phyloP scores from a whole-genome alignment of 768 basidiomycete species.

The Fistulinella prunicolor region DNA sequence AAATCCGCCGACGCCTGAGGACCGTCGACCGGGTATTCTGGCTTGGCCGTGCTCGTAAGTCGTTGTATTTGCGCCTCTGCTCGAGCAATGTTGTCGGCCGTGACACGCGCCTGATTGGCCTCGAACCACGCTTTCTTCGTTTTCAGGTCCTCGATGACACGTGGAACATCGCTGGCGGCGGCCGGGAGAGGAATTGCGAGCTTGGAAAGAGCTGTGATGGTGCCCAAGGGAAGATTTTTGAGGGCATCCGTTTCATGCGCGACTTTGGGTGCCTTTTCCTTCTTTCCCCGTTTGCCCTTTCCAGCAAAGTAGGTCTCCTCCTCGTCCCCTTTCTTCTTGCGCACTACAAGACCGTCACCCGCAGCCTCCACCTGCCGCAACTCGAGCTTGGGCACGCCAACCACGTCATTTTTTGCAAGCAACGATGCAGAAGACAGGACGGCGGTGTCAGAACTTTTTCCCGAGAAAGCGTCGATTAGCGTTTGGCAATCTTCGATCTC shows the following conservation, averaged over 20 bases:
- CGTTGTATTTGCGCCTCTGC: slow-evolving; percentile 74
- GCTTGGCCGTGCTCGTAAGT: slow-evolving; percentile 45
- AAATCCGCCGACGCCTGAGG: slow-evolving; percentile 36
- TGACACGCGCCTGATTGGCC: slow-evolving; percentile 83
- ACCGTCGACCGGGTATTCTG: slow-evolving; percentile 30
- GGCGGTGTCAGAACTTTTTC: slow-evolving; percentile 51
- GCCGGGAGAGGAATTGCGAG: slow-evolving; percentile 90
- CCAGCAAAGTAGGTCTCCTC: slow-evolving; percentile 80
- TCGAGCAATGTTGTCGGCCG: slow-evolving; percentile 75
- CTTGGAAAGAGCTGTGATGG: slow-evolving; percentile 80
- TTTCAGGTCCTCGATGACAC: slow-evolving; percentile 85
- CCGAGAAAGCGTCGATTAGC: slow-evolving; percentile 80
- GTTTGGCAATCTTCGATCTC: slow-evolving; percentile 97
- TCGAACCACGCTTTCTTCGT: slow-evolving; percentile 95
- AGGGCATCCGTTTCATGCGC: slow-evolving; percentile 36
- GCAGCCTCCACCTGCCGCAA: slow-evolving; percentile 76
- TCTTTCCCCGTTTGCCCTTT: slow-evolving; percentile 65
- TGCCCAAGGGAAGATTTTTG: slow-evolving; percentile 75
- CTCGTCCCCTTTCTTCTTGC: slow-evolving; percentile 93
- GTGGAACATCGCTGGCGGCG: slow-evolving; percentile 69
- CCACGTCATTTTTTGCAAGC: slow-evolving; percentile 43
- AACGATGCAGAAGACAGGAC: slow-evolving; percentile 42
- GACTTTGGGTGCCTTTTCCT: slow-evolving; percentile 42
- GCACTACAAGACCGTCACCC: slow-evolving; percentile 61
- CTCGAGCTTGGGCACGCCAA: slow-evolving; percentile 77